Percentiles rank a stretch among this genome's conserved stretches.
Conservation (phyloP, 2,329 filamentous ascomycete species). For the Verticillium nubilum region DNA sequence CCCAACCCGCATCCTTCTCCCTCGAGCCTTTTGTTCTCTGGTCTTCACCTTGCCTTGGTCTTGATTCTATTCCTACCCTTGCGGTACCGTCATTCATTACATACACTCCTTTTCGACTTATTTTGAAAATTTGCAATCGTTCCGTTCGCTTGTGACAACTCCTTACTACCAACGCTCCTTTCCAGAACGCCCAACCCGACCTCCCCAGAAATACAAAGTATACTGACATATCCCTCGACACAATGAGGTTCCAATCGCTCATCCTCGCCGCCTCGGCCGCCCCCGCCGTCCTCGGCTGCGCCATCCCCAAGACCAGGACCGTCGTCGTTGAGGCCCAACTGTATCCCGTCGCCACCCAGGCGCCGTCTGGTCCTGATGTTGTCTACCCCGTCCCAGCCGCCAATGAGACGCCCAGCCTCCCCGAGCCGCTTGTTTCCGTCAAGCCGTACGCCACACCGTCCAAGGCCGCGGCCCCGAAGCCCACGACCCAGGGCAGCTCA, state of each 20-base stretch:
- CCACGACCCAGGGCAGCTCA: background rate
- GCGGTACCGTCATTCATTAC: constrained; percentile 1
- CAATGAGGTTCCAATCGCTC: constrained; percentile 12
- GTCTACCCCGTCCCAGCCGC: background rate
- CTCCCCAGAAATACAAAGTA: background rate
- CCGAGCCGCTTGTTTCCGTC: background rate
- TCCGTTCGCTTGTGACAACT: background rate
- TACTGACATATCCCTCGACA: constrained; percentile 4
- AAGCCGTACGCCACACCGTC: background rate
- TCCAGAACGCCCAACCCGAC: background rate
- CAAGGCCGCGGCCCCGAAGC: background rate
- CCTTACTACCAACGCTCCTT: background rate
- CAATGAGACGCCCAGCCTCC: background rate
- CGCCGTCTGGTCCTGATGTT: background rate
- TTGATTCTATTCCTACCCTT: background rate
- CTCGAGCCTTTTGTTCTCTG: background rate
- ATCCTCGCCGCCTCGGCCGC: constrained; percentile 10
- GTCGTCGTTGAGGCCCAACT: background rate
- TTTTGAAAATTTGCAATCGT: background rate
- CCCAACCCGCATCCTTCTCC: background rate
- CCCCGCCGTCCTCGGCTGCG: constrained; percentile 7
- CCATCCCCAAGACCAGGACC: constrained; percentile 2
- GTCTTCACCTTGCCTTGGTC: background rate
- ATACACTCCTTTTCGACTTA: background rate
- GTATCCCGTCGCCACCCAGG: background rate